Evolutionary conservation across 306 rosid genomes (phyloP).

Genomic region (Sophora flavescens): DNA sequence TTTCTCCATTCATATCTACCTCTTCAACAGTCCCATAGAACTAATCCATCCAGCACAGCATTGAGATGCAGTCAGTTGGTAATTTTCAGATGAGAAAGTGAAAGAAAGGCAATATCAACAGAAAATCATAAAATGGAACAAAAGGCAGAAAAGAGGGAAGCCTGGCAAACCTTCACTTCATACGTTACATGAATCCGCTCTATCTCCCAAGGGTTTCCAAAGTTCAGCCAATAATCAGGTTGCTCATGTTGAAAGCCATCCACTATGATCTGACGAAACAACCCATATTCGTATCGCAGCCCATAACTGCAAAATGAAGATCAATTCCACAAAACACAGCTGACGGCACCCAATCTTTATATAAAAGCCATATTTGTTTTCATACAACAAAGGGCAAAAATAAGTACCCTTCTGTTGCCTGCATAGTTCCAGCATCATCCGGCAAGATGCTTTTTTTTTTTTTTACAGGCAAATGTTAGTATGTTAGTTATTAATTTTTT

Average conservation of each 20-base stretch:
- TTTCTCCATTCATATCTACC: constrained; percentile 56
- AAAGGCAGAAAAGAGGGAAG: constrained; percentile 37
- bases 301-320: constrained; percentile 65
- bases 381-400: constrained; percentile 38
- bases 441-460: constrained; percentile 9
- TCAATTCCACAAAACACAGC: constrained; percentile 36
- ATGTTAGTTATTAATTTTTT: too few species aligned
- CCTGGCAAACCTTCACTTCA: constrained; percentile 69
- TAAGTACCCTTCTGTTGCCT: constrained; percentile 31
- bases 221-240: constrained; percentile 83
- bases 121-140: constrained; percentile 29
- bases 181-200: constrained; percentile 76
- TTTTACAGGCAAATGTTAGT: too few species aligned
- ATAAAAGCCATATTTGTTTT: constrained; percentile 39
- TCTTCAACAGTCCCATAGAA: constrained; percentile 72
- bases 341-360: constrained; percentile 22
- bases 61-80: constrained; percentile 46
- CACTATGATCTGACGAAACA: constrained; percentile 74
- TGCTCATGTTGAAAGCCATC: constrained; percentile 83
- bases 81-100: constrained; percentile 41
- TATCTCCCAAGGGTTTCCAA: constrained; percentile 88
- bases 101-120: constrained; percentile 18
- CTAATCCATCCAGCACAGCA: constrained; percentile 56
- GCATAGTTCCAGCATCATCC: constrained; percentile 28
- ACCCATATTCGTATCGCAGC: constrained; percentile 74